Percentiles rank a stretch among this genome's conserved stretches.
Conservation (phyloP, 768 basidiomycete genomes). For the Daedaleopsis nitida region DNA sequence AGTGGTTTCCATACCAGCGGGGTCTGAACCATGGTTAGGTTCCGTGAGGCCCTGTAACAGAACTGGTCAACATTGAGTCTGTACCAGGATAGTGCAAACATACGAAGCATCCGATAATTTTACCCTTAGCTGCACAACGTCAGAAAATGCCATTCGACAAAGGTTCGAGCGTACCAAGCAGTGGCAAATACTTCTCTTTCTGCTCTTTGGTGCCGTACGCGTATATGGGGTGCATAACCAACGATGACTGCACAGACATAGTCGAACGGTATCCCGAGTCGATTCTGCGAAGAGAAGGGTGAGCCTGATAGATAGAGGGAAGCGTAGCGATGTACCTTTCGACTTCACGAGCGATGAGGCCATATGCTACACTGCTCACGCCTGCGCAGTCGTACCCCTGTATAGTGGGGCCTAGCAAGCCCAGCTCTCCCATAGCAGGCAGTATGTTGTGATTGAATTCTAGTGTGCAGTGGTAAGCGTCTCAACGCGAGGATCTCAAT, state of each 20-base stretch:
- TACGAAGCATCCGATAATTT: slow-evolving; percentile 91
- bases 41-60: slow-evolving; percentile 82
- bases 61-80: not conserved
- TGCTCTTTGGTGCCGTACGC: slow-evolving; percentile 89
- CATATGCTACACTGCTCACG: slow-evolving; percentile 88
- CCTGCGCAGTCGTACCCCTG: slow-evolving; percentile 94
- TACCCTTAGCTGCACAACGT: slow-evolving; percentile 66
- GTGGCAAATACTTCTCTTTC: slow-evolving; percentile 88
- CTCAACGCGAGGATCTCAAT: not conserved
- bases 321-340: slow-evolving; percentile 60
- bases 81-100: slow-evolving; percentile 31
- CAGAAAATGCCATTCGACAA: not conserved
- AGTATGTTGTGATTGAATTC: slow-evolving; percentile 79
- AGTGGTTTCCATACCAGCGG: slow-evolving; percentile 95
- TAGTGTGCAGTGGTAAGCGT: slow-evolving; percentile 26
- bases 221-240: slow-evolving; percentile 94
- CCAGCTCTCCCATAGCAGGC: slow-evolving; percentile 90
- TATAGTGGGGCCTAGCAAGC: slow-evolving; percentile 91
- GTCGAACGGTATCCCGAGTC: slow-evolving; percentile 97
- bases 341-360: slow-evolving; percentile 90
- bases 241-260: slow-evolving; percentile 92
- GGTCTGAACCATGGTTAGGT: slow-evolving; percentile 96
- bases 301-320: not conserved
- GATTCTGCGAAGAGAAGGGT: slow-evolving; percentile 50
- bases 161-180: slow-evolving; percentile 54